Conservation (phyloP, 163 green algal species). For the Volvox carteri region DNA sequence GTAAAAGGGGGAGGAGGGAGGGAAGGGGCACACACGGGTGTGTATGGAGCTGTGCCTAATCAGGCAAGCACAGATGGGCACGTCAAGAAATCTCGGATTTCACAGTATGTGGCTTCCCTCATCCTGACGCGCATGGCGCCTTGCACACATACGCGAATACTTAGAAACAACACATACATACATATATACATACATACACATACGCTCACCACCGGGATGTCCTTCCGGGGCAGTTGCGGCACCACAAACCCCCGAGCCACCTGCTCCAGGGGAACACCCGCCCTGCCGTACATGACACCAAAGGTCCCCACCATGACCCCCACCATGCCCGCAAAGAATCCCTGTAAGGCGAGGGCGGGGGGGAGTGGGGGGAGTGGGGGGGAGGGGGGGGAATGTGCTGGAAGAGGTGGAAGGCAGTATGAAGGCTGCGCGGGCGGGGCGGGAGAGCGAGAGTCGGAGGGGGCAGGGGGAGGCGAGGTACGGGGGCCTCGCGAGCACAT, state of each 20-base stretch:
- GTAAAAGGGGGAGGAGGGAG: neutral
- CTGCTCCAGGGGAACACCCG: slow-evolving; percentile 52
- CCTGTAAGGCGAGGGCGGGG: slow-evolving; percentile 66
- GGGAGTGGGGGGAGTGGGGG: neutral
- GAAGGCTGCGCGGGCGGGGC: neutral
- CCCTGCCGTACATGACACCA: slow-evolving; percentile 65
- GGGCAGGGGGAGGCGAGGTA: neutral
- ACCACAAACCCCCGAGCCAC: slow-evolving; percentile 59
- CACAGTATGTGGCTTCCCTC: too few species aligned
- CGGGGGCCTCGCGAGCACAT: too few species aligned
- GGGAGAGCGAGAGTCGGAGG: neutral
- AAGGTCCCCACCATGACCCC: slow-evolving; percentile 86
- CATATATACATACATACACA: too few species aligned
- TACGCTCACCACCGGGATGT: slow-evolving; percentile 64
- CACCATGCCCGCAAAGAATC: slow-evolving; percentile 82
- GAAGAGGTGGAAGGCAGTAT: neutral
- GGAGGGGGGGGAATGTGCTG: neutral
- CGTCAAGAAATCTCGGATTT: too few species aligned
- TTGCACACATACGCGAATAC: too few species aligned
- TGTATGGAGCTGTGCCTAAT: neutral
- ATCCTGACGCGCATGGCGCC: too few species aligned
- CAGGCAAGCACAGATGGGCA: too few species aligned
- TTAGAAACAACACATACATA: too few species aligned
- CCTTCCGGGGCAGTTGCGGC: slow-evolving; percentile 48
- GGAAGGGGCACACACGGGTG: neutral